Evolutionary conservation across 495 filamentous ascomycete genomes (phyloP).

Genomic region (Hypoxylon crocopeplum): DNA sequence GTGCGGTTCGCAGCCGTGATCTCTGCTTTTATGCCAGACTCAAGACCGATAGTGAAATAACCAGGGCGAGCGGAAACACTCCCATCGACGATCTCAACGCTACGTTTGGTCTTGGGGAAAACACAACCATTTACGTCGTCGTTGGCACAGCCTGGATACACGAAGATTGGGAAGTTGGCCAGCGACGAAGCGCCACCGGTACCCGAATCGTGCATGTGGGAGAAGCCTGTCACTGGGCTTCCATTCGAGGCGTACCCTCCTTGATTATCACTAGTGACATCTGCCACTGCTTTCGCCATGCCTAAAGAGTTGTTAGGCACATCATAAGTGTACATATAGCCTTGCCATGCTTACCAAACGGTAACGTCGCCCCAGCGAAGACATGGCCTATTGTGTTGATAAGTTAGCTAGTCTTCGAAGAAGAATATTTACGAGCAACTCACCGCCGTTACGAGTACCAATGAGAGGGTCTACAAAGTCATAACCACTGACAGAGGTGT

Average conservation of each 20-base stretch:
- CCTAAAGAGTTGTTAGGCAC: conserved; percentile 40
- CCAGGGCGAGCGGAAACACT: conserved; percentile 65
- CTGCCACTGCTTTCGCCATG: conserved; percentile 75
- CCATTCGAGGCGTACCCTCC: conserved; percentile 71
- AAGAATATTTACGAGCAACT: conserved; percentile 60
- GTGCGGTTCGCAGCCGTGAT: conserved; percentile 70
- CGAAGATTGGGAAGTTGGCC: conserved; percentile 73
- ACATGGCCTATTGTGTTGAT: conserved; percentile 45
- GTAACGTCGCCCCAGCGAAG: conserved; percentile 65
- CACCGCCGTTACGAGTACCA: conserved; percentile 65
- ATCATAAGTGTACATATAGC: neutral
- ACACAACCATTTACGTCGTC: conserved; percentile 65
- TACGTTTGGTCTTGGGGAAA: conserved; percentile 59
- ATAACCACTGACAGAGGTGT: conserved; percentile 27
- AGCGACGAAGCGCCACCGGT: conserved; percentile 69
- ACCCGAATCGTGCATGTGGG: conserved; percentile 67
- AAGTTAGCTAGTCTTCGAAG: neutral
- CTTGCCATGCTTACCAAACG: conserved; percentile 56
- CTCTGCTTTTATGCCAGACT: conserved; percentile 63
- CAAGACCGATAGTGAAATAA: conserved; percentile 65
- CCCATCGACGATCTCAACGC: conserved; percentile 51
- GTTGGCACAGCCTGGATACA: conserved; percentile 64
- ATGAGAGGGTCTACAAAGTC: conserved; percentile 63
- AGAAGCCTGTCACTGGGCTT: conserved; percentile 65
- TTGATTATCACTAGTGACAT: conserved; percentile 67